Evolutionary conservation across 148 eudicot species (phyloP).

Genomic region (Hydrangea macrophylla): DNA sequence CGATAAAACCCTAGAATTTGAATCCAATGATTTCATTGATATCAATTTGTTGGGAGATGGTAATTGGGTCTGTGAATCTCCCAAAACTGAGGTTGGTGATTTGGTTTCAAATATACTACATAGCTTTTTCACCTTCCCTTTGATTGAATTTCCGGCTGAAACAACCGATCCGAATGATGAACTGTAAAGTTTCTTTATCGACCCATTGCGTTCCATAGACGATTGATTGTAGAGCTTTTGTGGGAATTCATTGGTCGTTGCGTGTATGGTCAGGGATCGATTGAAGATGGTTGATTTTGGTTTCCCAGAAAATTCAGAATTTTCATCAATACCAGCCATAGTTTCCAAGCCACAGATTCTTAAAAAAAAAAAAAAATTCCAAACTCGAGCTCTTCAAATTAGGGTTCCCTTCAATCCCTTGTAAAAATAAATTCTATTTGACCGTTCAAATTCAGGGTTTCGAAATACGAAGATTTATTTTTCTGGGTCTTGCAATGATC

Average conservation of each 20-base stretch:
- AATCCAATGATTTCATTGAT: slow-evolving; percentile 28
- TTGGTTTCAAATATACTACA: slow-evolving; percentile 60
- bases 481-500: no score
- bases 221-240: slow-evolving; percentile 30
- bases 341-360: background rate
- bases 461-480: no score
- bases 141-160: slow-evolving; percentile 47
- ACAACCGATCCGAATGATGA: slow-evolving; percentile 36
- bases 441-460: background rate
- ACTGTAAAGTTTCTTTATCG: slow-evolving; percentile 51
- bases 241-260: slow-evolving; percentile 28
- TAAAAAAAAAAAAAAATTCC: no score
- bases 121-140: slow-evolving; percentile 68
- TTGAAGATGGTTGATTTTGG: slow-evolving; percentile 28
- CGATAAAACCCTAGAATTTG: slow-evolving; percentile 34
- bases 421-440: background rate
- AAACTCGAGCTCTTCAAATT: no score
- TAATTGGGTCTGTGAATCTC: slow-evolving; percentile 2
- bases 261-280: slow-evolving; percentile 52
- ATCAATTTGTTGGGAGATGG: slow-evolving; percentile 23
- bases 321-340: slow-evolving; percentile 15
- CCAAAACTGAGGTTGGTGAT: background rate
- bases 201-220: slow-evolving; percentile 40
- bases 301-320: slow-evolving; percentile 7
- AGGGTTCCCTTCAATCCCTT: no score